Evolutionary conservation across 768 basidiomycete genomes (phyloP).

Genomic region (Leccinellum rugosiceps): DNA sequence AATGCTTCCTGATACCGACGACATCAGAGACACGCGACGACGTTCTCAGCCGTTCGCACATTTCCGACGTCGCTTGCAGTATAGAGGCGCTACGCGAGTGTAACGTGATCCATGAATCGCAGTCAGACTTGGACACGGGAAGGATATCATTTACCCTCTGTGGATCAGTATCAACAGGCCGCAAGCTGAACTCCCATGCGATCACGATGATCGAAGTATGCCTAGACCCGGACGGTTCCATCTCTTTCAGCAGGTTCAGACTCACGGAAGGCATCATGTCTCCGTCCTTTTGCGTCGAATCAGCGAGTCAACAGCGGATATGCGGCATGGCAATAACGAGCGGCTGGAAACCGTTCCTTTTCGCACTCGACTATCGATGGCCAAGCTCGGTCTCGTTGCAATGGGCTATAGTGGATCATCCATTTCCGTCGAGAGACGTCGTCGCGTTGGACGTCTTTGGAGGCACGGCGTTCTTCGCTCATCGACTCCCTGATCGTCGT

Average conservation of each 20-base stretch:
- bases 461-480: neutral
- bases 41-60: conserved; percentile 1
- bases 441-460: neutral
- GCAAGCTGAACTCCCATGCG: neutral
- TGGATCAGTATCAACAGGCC: neutral
- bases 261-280: neutral
- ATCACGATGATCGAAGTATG: conserved; percentile 1
- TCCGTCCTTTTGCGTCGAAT: neutral
- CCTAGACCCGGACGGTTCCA: conserved; percentile 3
- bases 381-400: neutral
- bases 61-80: neutral
- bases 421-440: neutral
- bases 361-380: neutral
- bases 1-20: conserved; percentile 7
- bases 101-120: conserved; percentile 2
- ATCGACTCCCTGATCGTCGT: neutral
- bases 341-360: neutral
- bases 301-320: neutral
- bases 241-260: neutral
- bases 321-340: neutral
- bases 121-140: neutral
- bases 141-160: neutral
- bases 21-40: neutral
- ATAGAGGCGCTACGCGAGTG: neutral
- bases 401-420: neutral